These are phyloP conservation scores for Amaranthus tricolor DNA, from an alignment of 179 eudicot species.

Conservation along the genomic window DNA sequence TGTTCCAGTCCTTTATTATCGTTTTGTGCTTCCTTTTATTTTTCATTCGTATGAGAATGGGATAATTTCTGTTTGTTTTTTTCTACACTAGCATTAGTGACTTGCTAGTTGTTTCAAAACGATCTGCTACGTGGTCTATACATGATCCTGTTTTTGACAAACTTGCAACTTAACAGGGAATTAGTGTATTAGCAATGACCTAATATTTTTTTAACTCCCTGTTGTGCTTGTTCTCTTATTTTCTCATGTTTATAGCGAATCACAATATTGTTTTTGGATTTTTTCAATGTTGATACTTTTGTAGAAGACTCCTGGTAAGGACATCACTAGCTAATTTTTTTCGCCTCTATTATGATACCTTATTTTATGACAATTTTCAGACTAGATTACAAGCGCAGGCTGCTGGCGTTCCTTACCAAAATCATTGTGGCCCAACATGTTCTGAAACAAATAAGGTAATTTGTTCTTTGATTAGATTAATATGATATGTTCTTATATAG, in stretches of 20 bases:
- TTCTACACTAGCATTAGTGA: not conserved
- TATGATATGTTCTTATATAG: not conserved
- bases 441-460: constrained; percentile 53
- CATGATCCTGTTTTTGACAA: not conserved
- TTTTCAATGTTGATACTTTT: not conserved
- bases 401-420: constrained; percentile 63
- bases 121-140: not conserved
- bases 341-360: not conserved
- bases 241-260: not conserved
- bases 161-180: constrained; percentile 1
- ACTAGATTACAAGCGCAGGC: constrained; percentile 97
- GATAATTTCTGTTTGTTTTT: not conserved
- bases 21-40: not conserved
- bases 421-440: constrained; percentile 40
- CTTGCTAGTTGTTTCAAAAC: not conserved
- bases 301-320: not conserved
- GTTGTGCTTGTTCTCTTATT: not conserved
- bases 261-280: not conserved
- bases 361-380: constrained; percentile 32
- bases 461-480: not conserved
- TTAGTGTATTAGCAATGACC: no score
- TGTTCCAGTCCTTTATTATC: not conserved
- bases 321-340: not conserved
- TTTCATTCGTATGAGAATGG: not conserved
- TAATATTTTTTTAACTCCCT: not conserved